Conservation (phyloP, 208 protist genomes). For the Borovskyia barvae region DNA sequence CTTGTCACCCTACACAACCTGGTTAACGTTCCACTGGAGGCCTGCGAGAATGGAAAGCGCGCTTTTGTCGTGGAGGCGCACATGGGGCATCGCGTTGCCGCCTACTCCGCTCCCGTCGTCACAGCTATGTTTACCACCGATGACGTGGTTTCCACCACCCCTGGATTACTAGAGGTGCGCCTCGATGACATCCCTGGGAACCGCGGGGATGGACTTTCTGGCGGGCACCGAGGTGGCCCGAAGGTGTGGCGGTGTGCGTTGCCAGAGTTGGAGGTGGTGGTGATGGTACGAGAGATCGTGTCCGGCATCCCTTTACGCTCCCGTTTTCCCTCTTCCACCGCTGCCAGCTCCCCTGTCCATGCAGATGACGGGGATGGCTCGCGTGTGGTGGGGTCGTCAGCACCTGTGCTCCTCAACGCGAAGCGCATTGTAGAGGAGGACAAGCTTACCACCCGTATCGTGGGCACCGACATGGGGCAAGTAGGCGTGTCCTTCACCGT, state of each 20-base stretch:
- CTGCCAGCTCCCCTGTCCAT: conserved; percentile 1
- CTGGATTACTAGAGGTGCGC: conserved; percentile 53
- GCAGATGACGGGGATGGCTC: conserved; percentile 2
- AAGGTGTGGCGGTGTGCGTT: conserved; percentile 45
- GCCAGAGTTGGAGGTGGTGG: conserved; percentile 38
- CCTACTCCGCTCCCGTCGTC: conserved; percentile 27
- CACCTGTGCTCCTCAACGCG: conserved; percentile 34
- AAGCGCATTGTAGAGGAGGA: conserved; percentile 45
- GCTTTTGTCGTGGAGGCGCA: conserved; percentile 59
- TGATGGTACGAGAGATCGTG: conserved; percentile 49
- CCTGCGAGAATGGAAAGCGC: conserved; percentile 31
- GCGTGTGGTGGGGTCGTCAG: conserved; percentile 43
- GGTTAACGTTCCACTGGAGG: conserved; percentile 60
- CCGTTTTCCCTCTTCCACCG: conserved; percentile 7
- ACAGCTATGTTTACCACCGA: conserved; percentile 37
- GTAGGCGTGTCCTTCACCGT: conserved; percentile 68
- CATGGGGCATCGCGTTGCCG: conserved; percentile 30
- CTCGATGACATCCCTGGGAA: conserved; percentile 37
- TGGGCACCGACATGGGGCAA: conserved; percentile 73
- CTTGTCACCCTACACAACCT: conserved; percentile 76
- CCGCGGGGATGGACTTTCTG: too few relatives aligned
- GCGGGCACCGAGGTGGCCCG: conserved; percentile 16
- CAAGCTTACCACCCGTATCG: conserved; percentile 69
- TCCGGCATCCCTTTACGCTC: background rate
- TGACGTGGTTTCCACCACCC: conserved; percentile 38